Percentiles rank a stretch among this genome's conserved stretches.
phyloP scores from a whole-genome alignment of 2,329 filamentous ascomycete species.

The Pezicula carpinea region DNA sequence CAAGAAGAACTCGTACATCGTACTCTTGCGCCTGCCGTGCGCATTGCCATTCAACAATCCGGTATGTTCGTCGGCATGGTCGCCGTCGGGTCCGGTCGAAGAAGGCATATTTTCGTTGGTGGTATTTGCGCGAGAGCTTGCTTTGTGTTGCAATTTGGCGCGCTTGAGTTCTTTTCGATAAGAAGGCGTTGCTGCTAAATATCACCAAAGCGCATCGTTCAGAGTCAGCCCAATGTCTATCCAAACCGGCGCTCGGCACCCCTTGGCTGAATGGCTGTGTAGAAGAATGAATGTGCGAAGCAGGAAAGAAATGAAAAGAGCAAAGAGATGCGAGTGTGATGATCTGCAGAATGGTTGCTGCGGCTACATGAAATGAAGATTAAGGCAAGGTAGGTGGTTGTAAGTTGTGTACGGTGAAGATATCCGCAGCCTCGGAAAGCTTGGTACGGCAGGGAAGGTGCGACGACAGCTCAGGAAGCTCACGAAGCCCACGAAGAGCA shows the following conservation, averaged over 20 bases:
- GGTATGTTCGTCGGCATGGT: constrained; percentile 17
- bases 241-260: constrained; percentile 9
- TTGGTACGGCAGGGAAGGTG: no score
- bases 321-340: constrained; percentile 2
- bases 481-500: no score
- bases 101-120: constrained; percentile 8
- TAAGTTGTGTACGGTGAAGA: no score
- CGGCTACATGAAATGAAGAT: no score
- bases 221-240: constrained; percentile 14
- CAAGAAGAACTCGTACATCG: constrained; percentile 21
- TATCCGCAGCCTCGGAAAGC: no score
- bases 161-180: constrained; percentile 19
- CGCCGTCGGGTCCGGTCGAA: constrained; percentile 13
- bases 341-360: constrained; percentile 1
- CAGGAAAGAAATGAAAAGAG: constrained; percentile 2
- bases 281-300: neutral
- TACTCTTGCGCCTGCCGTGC: constrained; percentile 15
- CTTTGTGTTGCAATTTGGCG: constrained; percentile 6
- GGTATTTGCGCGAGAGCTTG: neutral
- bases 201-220: constrained; percentile 10
- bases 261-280: constrained; percentile 15
- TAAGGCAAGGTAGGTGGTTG: no score
- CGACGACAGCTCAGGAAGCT: neutral
- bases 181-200: constrained; percentile 15
- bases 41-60: constrained; percentile 18